phyloP scores from a whole-genome alignment of 352 stramenopile genomes.

The Elongisporangium senticosum region DNA sequence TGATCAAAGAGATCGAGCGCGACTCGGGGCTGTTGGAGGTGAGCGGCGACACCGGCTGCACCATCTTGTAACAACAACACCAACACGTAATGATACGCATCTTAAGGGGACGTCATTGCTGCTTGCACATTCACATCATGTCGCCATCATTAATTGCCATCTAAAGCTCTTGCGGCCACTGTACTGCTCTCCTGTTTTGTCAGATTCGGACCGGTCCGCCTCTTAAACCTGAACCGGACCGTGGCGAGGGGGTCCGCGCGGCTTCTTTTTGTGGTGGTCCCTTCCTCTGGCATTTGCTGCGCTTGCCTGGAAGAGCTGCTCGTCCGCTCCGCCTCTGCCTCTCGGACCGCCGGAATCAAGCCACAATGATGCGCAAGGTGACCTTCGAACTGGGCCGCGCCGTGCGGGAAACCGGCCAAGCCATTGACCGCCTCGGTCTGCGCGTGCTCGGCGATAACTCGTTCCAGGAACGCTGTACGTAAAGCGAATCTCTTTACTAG shows the following conservation, averaged over 20 bases:
- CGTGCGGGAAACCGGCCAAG: constrained; percentile 95
- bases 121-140: neutral
- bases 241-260: neutral
- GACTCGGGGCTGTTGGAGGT: constrained; percentile 84
- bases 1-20: constrained; percentile 88
- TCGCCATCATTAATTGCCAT: neutral
- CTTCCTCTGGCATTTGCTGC: neutral
- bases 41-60: constrained; percentile 63
- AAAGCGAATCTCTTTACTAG: neutral
- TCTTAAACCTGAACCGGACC: neutral
- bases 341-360: constrained; percentile 1
- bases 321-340: neutral
- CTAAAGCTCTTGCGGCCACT: neutral
- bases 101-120: neutral
- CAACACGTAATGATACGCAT: neutral
- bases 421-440: constrained; percentile 91
- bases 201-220: neutral
- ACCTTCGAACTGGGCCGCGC: constrained; percentile 88
- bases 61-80: constrained; percentile 57
- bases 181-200: neutral
- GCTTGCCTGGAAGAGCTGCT: constrained; percentile 2
- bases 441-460: constrained; percentile 82
- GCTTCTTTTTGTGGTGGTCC: constrained; percentile 3
- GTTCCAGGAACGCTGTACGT: constrained; percentile 88
- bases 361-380: constrained; percentile 84